Evolutionary conservation across 257 asterid genomes (phyloP), one percentile per base, ranked within the genome.

Genomic region (Fraxinus excelsior): DNA sequence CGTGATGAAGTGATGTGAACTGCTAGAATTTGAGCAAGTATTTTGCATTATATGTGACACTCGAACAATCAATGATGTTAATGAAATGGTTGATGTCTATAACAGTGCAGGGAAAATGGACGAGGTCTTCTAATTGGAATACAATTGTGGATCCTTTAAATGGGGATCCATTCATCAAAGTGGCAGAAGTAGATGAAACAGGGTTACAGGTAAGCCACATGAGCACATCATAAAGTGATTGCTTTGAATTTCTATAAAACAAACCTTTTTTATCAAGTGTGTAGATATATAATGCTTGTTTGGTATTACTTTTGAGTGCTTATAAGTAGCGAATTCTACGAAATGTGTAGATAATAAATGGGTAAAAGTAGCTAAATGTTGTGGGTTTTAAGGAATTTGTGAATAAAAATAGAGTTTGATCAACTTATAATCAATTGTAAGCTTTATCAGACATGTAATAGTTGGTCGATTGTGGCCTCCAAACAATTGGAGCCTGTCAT

Each of bases 101-200:
- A 84, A 10, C 60, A 96, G 99, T 90, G 86, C 93, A 93, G 88
- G 99, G 99, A 2, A 88, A 84, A n/a, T 96, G 99, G 99, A 86
- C 74, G 4, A 75, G 31, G 70, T 84, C 92, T 53, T 87, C 94
- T 29, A 67, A 12, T 65, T 91, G 94, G 94, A 93, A 87, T 80
- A 88, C 91, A 3, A 72, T 96, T 72, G 80, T 86, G 31, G 98
- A 96, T 85, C 97, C 98, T 72, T 84, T 96, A 79, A 96, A 96
- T 75, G 99, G 99, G 67, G 98, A 96, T 73, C 40, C 97, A 4
- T 93, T 96, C 72, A 96, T 96, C 75, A 91, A 86, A 79, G 97
- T 96, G 81, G 79, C 95, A 16, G 98, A 96, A 86, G 91, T 91
- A 69, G 91, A 93, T 80, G 95, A 79, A 66, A 82, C 86, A n/a